Conservation (phyloP, 176 grass and related monocot genomes). For the Ensete ventricosum region DNA sequence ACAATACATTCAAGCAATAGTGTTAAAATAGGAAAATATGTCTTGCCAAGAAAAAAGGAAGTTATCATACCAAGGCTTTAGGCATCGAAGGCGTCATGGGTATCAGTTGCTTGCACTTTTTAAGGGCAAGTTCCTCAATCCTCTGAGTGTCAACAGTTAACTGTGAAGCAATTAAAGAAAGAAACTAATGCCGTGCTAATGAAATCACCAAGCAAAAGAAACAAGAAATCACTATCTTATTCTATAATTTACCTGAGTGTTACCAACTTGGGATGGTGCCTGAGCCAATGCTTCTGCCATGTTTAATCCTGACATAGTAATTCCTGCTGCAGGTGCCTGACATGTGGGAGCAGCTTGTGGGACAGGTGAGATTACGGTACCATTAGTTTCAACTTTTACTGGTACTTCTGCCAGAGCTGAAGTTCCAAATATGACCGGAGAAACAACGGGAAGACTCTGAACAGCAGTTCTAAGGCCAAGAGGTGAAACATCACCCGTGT, state of each 20-base stretch:
- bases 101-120: constrained; percentile 49
- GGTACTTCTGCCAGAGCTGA: constrained; percentile 67
- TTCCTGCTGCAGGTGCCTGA: constrained; percentile 13
- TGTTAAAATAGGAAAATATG: not conserved
- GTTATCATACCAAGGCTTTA: constrained; percentile 48
- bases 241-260: constrained; percentile 37
- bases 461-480: constrained; percentile 41
- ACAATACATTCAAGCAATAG: not conserved
- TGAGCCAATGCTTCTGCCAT: constrained; percentile 76
- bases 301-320: constrained; percentile 32
- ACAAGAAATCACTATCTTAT: constrained; percentile 9
- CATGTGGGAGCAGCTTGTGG: not conserved
- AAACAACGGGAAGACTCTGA: constrained; percentile 39
- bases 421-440: constrained; percentile 20
- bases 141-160: constrained; percentile 53
- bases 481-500: constrained; percentile 34
- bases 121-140: constrained; percentile 54
- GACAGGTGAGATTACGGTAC: constrained; percentile 16
- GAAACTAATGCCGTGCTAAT: constrained; percentile 8
- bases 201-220: not conserved
- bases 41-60: not conserved
- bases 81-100: constrained; percentile 50
- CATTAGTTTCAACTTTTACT: constrained; percentile 26
- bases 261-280: constrained; percentile 35
- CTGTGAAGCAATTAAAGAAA: constrained; percentile 23